Evolutionary conservation across 495 filamentous ascomycete species (phyloP).

Genomic region (Chaetomium fimeti): DNA sequence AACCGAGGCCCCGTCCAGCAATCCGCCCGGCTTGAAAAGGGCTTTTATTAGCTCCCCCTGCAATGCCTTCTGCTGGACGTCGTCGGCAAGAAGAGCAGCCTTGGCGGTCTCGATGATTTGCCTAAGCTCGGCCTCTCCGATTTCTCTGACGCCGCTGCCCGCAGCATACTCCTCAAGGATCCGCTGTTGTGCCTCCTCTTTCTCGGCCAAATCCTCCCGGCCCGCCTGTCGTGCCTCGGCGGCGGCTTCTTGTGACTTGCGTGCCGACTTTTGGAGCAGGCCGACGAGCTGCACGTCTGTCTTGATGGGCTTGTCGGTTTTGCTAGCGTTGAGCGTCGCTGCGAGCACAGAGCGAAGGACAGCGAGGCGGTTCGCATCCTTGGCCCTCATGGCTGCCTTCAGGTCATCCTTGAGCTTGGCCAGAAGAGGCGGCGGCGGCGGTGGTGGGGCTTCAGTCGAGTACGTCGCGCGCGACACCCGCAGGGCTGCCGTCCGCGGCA

Average conservation of each 20-base stretch:
- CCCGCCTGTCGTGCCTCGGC: constrained; percentile 51
- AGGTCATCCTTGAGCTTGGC: constrained; percentile 54
- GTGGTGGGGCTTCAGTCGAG: constrained; percentile 40
- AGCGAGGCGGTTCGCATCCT: constrained; percentile 53
- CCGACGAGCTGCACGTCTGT: constrained; percentile 57
- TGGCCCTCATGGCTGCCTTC: constrained; percentile 59
- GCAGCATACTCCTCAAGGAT: constrained; percentile 52
- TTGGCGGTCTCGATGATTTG: constrained; percentile 40
- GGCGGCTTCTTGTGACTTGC: constrained; percentile 42
- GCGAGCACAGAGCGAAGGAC: constrained; percentile 57
- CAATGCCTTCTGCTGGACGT: constrained; percentile 21
- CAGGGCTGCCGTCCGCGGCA: constrained; percentile 16
- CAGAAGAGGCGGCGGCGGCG: constrained; percentile 43
- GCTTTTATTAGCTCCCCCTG: constrained; percentile 42
- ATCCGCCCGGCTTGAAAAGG: constrained; percentile 36
- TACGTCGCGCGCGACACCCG: constrained; percentile 31
- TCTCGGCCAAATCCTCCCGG: constrained; percentile 54
- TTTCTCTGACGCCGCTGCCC: constrained; percentile 42
- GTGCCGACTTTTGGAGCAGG: constrained; percentile 49
- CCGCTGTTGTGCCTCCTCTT: constrained; percentile 50
- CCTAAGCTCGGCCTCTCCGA: constrained; percentile 45
- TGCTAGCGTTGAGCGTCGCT: constrained; percentile 56
- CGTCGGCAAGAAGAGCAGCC: constrained; percentile 34
- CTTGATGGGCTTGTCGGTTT: constrained; percentile 52
- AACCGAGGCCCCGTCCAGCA: constrained; percentile 41